A percentile compares a stretch with the other conserved stretches of the same genome.
Conservation (phyloP, 2,329 filamentous ascomycete species). For the Huntiella savannae region DNA sequence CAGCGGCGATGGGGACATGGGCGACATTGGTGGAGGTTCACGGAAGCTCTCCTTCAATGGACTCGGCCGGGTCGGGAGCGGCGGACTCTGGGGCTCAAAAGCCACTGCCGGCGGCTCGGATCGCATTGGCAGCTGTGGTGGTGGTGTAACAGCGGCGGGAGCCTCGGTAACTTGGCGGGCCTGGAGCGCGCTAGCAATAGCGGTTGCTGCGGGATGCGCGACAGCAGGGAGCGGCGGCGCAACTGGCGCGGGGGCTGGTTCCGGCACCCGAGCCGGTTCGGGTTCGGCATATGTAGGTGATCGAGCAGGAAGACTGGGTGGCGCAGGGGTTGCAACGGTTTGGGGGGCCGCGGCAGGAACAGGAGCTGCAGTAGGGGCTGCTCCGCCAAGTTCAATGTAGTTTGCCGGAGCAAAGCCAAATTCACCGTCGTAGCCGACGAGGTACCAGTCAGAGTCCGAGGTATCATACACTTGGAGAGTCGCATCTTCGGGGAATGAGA, state of each 20-base stretch:
- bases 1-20: constrained; percentile 7
- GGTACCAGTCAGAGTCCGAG: constrained; percentile 88
- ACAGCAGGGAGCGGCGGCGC: constrained; percentile 13
- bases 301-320: constrained; percentile 27
- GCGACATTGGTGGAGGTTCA: constrained; percentile 7
- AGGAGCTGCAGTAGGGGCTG: constrained; percentile 25
- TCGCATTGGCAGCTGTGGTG: constrained; percentile 17
- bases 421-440: constrained; percentile 67
- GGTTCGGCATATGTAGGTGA: constrained; percentile 20
- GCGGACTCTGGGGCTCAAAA: constrained; percentile 18
- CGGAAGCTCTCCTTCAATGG: constrained; percentile 8
- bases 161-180: constrained; percentile 19
- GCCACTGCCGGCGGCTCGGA: constrained; percentile 16
- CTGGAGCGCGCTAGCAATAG: constrained; percentile 37
- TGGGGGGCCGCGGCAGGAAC: constrained; percentile 21
- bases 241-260: constrained; percentile 10
- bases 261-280: constrained; percentile 17
- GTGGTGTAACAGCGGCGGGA: constrained; percentile 2
- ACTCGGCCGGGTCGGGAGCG: constrained; percentile 19
- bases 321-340: constrained; percentile 15
- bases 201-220: constrained; percentile 28
- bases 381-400: constrained; percentile 58
- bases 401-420: constrained; percentile 92
- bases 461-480: constrained; percentile 70
- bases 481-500: constrained; percentile 85